phyloP scores from a whole-genome alignment of 2,329 filamentous ascomycete genomes.

The Nannizziopsis arthrosporioides region DNA sequence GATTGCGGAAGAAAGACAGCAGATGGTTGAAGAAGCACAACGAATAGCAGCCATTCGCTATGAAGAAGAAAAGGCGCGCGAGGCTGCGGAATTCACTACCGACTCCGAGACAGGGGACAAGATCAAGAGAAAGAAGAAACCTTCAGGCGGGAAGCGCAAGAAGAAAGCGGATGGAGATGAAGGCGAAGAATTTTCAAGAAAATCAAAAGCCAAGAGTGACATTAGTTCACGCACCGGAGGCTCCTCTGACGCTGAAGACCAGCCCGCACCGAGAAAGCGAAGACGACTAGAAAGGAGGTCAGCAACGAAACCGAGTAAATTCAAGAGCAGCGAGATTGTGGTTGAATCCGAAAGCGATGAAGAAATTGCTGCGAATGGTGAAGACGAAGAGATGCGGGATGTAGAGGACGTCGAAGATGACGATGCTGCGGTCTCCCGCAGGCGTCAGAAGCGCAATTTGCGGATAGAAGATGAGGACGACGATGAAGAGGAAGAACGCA shows the following conservation, averaged over 20 bases:
- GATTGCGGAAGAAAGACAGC: slow-evolving; percentile 74
- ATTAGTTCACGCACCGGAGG: slow-evolving; percentile 18
- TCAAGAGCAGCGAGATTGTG: slow-evolving; percentile 75
- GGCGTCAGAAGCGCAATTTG: slow-evolving; percentile 25
- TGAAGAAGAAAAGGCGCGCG: slow-evolving; percentile 56
- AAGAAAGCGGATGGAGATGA: slow-evolving; percentile 49
- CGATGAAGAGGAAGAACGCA: slow-evolving; percentile 37
- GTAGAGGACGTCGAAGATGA: slow-evolving; percentile 37
- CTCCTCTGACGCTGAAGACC: slow-evolving; percentile 15
- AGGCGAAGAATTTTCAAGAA: slow-evolving; percentile 18
- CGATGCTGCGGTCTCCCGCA: slow-evolving; percentile 23
- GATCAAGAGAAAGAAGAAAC: slow-evolving; percentile 61
- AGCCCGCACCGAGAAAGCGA: slow-evolving; percentile 43
- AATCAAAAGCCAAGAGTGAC: slow-evolving; percentile 27
- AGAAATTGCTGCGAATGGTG: slow-evolving; percentile 21
- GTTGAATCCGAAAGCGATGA: slow-evolving; percentile 60
- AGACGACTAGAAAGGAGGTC: slow-evolving; percentile 47
- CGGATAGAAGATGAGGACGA: slow-evolving; percentile 32
- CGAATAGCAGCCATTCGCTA: slow-evolving; percentile 57
- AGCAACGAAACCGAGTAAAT: slow-evolving; percentile 47
- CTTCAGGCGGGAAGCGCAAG: slow-evolving; percentile 43
- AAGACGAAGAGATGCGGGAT: slow-evolving; percentile 20
- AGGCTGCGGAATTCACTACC: slow-evolving; percentile 68
- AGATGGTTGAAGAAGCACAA: slow-evolving; percentile 65
- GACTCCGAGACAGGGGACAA: slow-evolving; percentile 73